Evolutionary conservation across 495 filamentous ascomycete genomes (phyloP).

Genomic region (Aspergillus cavernicola): DNA sequence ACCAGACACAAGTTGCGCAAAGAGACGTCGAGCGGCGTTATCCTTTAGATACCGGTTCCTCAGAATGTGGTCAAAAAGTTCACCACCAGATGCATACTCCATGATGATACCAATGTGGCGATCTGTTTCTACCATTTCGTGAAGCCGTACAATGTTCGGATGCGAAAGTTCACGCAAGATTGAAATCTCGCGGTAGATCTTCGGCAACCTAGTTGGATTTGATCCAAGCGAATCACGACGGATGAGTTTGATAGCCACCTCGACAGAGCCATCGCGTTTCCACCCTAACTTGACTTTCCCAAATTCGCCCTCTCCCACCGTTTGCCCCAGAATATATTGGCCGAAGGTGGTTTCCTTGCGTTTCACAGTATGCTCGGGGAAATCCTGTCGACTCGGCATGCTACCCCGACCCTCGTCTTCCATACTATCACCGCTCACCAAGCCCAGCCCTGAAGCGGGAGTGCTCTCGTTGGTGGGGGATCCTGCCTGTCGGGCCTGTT

Average conservation of each 20-base stretch:
- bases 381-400: constrained; percentile 74
- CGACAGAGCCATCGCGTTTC: constrained; percentile 89
- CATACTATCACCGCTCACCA: constrained; percentile 51
- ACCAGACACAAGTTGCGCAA: constrained; percentile 93
- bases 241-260: constrained; percentile 98
- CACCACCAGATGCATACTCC: constrained; percentile 95
- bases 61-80: constrained; percentile 97
- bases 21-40: constrained; percentile 80
- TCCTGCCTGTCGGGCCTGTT: constrained; percentile 65
- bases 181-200: constrained; percentile 94
- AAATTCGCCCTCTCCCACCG: constrained; percentile 97
- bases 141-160: constrained; percentile 93
- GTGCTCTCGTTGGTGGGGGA: constrained; percentile 47
- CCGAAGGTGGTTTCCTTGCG: constrained; percentile 87
- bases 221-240: constrained; percentile 80
- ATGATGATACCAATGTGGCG: constrained; percentile 96
- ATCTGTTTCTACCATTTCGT: constrained; percentile 98
- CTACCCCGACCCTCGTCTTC: constrained; percentile 60
- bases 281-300: constrained; percentile 99
- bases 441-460: constrained; percentile 50
- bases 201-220: constrained; percentile 83
- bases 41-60: constrained; percentile 96
- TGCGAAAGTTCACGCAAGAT: constrained; percentile 85
- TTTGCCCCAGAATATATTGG: constrained; percentile 91
- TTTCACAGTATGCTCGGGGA: constrained; percentile 47